A percentile compares a stretch with the other conserved stretches of the same genome.
Conservation (phyloP, 495 filamentous ascomycete genomes). For the Penicillium pancosmium region DNA sequence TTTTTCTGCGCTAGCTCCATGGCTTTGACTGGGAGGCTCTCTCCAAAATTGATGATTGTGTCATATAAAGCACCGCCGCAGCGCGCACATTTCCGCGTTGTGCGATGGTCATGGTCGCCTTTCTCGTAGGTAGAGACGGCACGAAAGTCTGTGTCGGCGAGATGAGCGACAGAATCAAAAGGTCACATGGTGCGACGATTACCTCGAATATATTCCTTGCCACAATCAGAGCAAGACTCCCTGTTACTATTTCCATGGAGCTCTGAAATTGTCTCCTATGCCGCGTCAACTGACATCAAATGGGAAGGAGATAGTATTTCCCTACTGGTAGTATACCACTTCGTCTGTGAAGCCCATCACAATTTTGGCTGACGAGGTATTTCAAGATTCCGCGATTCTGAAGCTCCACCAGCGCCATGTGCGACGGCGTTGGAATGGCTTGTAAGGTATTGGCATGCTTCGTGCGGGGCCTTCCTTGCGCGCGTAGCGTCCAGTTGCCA, state of each 20-base stretch:
- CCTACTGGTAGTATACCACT: neutral
- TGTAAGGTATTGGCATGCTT: neutral
- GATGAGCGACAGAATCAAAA: neutral
- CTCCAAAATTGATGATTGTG: constrained; percentile 8
- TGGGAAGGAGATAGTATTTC: neutral
- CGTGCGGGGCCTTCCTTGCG: neutral
- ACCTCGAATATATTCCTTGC: constrained; percentile 1
- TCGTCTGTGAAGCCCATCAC: neutral
- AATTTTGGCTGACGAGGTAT: constrained; percentile 1
- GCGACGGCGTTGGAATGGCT: neutral
- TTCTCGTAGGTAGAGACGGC: constrained; percentile 7
- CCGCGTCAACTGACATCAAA: neutral
- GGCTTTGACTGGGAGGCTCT: neutral
- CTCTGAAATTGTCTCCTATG: neutral
- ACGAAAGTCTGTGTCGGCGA: neutral
- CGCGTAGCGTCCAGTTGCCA: neutral
- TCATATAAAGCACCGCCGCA: constrained; percentile 4
- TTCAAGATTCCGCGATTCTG: neutral
- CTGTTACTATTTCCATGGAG: neutral
- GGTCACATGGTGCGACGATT: neutral
- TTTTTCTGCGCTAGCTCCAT: constrained; percentile 3
- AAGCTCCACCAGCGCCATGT: neutral
- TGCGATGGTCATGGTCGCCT: constrained; percentile 9
- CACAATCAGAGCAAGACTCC: neutral
- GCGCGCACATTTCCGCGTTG: constrained; percentile 6